Base-by-base conservation (phyloP, 169 alveolate genomes). In the Eimeria zaria region DNA sequence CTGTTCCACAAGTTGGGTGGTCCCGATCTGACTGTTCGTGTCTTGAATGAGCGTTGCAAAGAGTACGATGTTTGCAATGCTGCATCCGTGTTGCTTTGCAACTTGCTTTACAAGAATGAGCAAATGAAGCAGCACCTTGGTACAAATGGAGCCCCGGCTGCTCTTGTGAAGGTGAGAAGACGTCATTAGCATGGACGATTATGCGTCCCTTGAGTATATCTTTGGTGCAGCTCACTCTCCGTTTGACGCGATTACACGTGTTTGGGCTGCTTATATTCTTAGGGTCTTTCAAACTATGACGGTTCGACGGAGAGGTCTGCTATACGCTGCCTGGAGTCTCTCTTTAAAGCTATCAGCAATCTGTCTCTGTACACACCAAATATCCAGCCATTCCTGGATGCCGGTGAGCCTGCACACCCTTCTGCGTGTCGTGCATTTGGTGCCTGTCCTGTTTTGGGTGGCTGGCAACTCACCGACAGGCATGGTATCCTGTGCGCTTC, bases 61-160 rank as follows among this genome's bases (percentile, higher is more conserved):
- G 97, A 96, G 80, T 97, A 98, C 97, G 99, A 98, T 89, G 98
- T 98, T 53, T 97, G 98, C 39, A 98, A 98, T 96, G 99, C 99
- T n/a, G 98, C 99, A 36, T 97, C 98, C 51, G 98, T 98, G 67
- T 95, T 98, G 95, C 97, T 98, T 20, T 98, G 99, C 95, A 98
- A 98, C 96, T 85, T 98, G 89, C 97, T 98, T 33, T 98, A 98
- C 97, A 97, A 98, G 97, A 98, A 98, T 96, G 99, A 98, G 64
- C 97, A 69, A 33, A 97, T 98, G 97, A 98, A 98, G 96, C 98
- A 97, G 94, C 92, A 96, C 22, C 98, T 98, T 71, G 99, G 99
- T 8, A 96, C 97, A 48, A 97, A 97, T 69, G 99, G 99, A 11
- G 98, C 99, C 12, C 99, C 99, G 8, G 98, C 98, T 27, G 99